phyloP scores from a whole-genome alignment of 2,329 filamentous ascomycete genomes.

The Cladophialophora yegresii region DNA sequence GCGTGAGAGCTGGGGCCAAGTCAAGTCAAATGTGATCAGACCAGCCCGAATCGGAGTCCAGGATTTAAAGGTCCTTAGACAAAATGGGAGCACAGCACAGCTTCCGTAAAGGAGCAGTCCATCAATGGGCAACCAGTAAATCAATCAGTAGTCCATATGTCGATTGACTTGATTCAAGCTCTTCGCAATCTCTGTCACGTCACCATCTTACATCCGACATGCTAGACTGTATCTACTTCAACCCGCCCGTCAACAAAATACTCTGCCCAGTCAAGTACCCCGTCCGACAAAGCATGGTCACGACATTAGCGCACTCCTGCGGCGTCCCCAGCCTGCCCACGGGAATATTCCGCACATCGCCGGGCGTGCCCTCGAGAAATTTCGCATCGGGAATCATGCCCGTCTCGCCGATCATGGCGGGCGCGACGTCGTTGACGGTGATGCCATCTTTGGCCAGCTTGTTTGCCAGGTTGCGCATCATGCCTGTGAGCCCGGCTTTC shows the following conservation, averaged over 20 bases:
- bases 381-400: conserved; percentile 64
- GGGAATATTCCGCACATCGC: conserved; percentile 62
- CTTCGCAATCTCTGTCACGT: not conserved
- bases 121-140: no score
- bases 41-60: no score
- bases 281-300: conserved; percentile 62
- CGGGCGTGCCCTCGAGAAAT: conserved; percentile 54
- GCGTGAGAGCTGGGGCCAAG: no score
- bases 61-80: no score
- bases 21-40: no score
- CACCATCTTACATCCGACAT: not conserved
- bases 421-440: conserved; percentile 68
- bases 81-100: no score
- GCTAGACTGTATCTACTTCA: conserved; percentile 45
- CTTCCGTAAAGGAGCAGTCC: no score
- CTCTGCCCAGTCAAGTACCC: conserved; percentile 63
- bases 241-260: conserved; percentile 55
- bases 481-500: conserved; percentile 63
- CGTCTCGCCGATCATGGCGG: conserved; percentile 67
- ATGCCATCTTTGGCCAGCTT: conserved; percentile 63
- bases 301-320: conserved; percentile 62
- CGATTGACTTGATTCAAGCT: not conserved
- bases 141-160: no score
- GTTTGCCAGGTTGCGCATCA: conserved; percentile 66
- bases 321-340: conserved; percentile 60